Conservation (phyloP, 129 eudicot species). For the Flaveria brownii region DNA sequence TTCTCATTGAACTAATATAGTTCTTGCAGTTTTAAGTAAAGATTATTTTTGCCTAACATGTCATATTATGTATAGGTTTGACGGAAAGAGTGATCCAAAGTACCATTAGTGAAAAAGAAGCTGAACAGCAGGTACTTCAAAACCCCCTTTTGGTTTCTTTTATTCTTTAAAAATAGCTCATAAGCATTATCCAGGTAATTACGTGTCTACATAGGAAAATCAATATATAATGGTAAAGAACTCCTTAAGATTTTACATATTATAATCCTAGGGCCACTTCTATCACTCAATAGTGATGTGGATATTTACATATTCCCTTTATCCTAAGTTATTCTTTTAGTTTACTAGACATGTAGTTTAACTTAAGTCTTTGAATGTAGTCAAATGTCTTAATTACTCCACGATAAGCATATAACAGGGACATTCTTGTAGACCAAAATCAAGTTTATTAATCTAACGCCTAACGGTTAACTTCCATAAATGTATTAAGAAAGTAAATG, state of each 20-base stretch:
- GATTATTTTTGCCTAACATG: conserved; percentile 10
- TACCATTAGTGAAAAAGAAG: conserved; percentile 75
- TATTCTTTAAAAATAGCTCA: neutral
- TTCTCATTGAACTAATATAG: neutral
- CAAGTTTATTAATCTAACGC: neutral
- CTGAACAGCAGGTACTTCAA: conserved; percentile 71
- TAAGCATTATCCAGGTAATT: neutral
- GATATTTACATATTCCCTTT: neutral
- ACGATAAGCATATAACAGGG: no score
- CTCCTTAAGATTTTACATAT: neutral
- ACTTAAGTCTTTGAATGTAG: neutral
- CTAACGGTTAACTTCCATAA: neutral
- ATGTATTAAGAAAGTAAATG: neutral
- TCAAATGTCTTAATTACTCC: neutral
- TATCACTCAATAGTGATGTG: neutral
- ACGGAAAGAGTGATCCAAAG: conserved; percentile 80
- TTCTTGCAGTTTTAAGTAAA: neutral
- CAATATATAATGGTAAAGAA: neutral
- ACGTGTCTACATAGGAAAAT: conserved; percentile 4
- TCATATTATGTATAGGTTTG: conserved; percentile 52
- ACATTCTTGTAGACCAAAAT: neutral
- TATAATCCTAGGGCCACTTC: neutral
- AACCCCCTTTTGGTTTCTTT: conserved; percentile 1
- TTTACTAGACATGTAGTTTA: neutral
- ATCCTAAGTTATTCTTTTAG: neutral